These are phyloP conservation scores for Gossypium rotundifolium DNA, from an alignment of 345 rosid species.

Conservation along the genomic window DNA sequence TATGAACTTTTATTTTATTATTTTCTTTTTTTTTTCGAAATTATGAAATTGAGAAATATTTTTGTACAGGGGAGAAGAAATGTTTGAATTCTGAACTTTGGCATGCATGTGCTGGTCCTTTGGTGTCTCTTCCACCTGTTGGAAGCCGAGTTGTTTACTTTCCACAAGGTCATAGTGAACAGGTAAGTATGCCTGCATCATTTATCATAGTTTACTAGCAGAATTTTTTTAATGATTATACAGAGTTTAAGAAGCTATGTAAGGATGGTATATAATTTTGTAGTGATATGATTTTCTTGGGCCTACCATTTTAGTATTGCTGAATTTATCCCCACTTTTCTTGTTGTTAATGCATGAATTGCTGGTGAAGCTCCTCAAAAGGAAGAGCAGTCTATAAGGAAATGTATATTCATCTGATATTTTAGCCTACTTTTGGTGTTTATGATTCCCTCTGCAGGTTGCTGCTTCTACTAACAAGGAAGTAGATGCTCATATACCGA, in stretches of 20 bases:
- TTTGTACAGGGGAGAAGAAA: constrained; percentile 64
- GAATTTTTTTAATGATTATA: background rate
- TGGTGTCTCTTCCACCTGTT: constrained; percentile 83
- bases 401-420: background rate
- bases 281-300: constrained; percentile 28
- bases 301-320: background rate
- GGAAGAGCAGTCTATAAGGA: background rate
- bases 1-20: no score
- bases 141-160: constrained; percentile 98
- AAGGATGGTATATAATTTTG: background rate
- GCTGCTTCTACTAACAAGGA: constrained; percentile 94
- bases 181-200: constrained; percentile 37
- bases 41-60: background rate
- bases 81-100: constrained; percentile 94
- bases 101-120: constrained; percentile 99
- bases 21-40: background rate
- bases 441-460: constrained; percentile 40
- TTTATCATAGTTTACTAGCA: background rate
- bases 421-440: constrained; percentile 3
- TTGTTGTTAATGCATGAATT: background rate
- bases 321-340: background rate
- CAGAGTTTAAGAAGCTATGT: background rate
- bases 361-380: constrained; percentile 21
- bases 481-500: constrained; percentile 88
- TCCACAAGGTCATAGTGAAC: constrained; percentile 99